These are phyloP conservation scores for Phytophthora brassicae DNA, from an alignment of 352 stramenopile species.

Conservation along the genomic window DNA sequence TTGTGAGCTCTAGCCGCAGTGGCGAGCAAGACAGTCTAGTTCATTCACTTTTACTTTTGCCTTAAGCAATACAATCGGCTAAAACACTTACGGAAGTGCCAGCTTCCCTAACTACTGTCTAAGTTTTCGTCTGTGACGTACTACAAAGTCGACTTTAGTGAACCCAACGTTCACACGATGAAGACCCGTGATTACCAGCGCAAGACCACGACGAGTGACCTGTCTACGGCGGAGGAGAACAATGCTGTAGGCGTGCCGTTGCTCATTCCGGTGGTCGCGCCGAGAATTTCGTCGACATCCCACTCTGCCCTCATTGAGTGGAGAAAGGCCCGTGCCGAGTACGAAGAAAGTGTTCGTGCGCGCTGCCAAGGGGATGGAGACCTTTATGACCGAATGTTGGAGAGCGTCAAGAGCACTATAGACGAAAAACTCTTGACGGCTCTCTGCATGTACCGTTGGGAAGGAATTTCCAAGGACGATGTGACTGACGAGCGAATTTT, in stretches of 20 bases:
- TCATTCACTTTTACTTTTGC: slow-evolving; percentile 6
- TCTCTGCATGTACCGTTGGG: slow-evolving; percentile 6
- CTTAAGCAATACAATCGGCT: slow-evolving; percentile 18
- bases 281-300: slow-evolving; percentile 3
- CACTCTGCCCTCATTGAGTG: slow-evolving; percentile 8
- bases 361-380: slow-evolving; percentile 9
- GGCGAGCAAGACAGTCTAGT: not conserved
- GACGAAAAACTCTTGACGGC: slow-evolving; percentile 5
- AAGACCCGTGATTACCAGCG: slow-evolving; percentile 1
- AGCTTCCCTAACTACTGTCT: slow-evolving; percentile 15
- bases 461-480: not conserved
- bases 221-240: not conserved
- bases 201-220: not conserved
- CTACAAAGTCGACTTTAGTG: slow-evolving; percentile 27
- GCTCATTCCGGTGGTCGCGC: slow-evolving; percentile 15
- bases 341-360: slow-evolving; percentile 9
- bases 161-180: slow-evolving; percentile 16
- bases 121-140: slow-evolving; percentile 18
- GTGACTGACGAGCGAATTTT: slow-evolving; percentile 4
- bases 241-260: slow-evolving; percentile 2
- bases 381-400: not conserved
- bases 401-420: slow-evolving; percentile 6
- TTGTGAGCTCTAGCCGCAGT: too few species aligned
- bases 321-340: slow-evolving; percentile 4
- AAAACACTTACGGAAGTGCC: slow-evolving; percentile 11